phyloP scores from a whole-genome alignment of 75 land plant species.

The Sequoiadendron giganteum region DNA sequence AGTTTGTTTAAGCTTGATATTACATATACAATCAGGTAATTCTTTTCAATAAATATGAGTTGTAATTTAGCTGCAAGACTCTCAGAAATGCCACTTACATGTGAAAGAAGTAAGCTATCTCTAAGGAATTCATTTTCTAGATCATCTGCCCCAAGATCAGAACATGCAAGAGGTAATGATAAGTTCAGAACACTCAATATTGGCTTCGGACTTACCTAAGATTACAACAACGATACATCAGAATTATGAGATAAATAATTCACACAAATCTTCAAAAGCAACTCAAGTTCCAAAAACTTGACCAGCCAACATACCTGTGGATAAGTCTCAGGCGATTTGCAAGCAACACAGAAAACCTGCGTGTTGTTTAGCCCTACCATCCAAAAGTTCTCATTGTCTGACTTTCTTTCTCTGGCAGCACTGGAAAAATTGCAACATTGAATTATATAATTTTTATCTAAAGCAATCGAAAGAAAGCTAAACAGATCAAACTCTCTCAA shows the following conservation, averaged over 20 bases:
- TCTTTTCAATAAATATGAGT: not conserved
- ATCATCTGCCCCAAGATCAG: constrained; percentile 90
- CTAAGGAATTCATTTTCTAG: constrained; percentile 83
- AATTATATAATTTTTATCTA: not conserved
- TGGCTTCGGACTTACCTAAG: constrained; percentile 85
- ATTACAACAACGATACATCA: not conserved
- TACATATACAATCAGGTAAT: not conserved
- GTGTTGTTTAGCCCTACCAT: constrained; percentile 78
- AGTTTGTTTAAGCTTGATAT: not conserved
- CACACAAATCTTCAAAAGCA: not conserved
- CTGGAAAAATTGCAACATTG: constrained; percentile 29
- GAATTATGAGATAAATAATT: not conserved
- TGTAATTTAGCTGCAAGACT: constrained; percentile 8
- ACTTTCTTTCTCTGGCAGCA: constrained; percentile 67
- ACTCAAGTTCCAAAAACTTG: not conserved
- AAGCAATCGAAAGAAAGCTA: not conserved
- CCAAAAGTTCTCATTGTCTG: constrained; percentile 74
- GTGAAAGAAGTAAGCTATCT: constrained; percentile 54
- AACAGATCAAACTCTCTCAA: constrained; percentile 1
- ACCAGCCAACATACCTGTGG: constrained; percentile 55
- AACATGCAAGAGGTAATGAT: constrained; percentile 74
- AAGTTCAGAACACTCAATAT: constrained; percentile 67
- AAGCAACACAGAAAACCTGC: constrained; percentile 76
- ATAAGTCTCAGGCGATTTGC: constrained; percentile 73
- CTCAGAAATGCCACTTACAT: constrained; percentile 38